A percentile compares a stretch with the other conserved stretches of the same genome.
Evolutionary conservation across 495 filamentous ascomycete genomes (phyloP).

Genomic region (Penicillium lagena): DNA sequence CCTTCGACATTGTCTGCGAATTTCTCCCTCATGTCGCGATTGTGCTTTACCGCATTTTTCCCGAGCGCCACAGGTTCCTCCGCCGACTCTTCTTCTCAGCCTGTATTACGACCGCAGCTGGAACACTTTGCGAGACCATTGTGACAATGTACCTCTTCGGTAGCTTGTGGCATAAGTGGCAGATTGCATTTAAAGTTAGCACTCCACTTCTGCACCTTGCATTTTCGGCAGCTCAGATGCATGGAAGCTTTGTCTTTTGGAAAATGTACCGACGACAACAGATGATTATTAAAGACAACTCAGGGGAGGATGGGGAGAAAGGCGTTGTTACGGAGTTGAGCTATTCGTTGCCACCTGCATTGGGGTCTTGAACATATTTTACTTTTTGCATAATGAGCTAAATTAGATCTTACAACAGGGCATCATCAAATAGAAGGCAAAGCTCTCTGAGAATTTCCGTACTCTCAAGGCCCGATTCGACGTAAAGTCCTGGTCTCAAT

Average conservation of each 20-base stretch:
- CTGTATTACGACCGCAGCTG: constrained; percentile 31
- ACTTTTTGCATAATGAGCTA: too few relatives aligned
- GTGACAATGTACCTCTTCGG: constrained; percentile 46
- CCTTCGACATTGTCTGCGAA: constrained; percentile 44
- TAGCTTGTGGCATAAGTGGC: constrained; percentile 37
- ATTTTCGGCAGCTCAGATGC: constrained; percentile 38
- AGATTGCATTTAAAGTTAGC: constrained; percentile 41
- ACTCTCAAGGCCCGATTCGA: too few relatives aligned
- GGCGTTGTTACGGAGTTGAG: neutral
- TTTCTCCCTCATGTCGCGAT: constrained; percentile 45
- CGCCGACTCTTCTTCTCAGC: constrained; percentile 32
- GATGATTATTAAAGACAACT: constrained; percentile 9
- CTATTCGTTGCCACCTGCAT: neutral
- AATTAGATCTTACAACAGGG: too few relatives aligned
- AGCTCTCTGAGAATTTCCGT: too few relatives aligned
- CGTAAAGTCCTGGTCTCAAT: too few relatives aligned
- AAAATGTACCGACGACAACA: constrained; percentile 32
- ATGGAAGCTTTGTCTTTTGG: constrained; percentile 39
- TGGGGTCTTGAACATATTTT: too few relatives aligned
- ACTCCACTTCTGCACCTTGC: constrained; percentile 42
- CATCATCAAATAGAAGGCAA: too few relatives aligned
- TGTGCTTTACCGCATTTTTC: constrained; percentile 41
- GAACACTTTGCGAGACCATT: constrained; percentile 37
- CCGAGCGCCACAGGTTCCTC: constrained; percentile 33
- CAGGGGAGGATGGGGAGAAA: neutral